Conservation (phyloP, 257 asterid genomes). For the Anisodus acutangulus region DNA sequence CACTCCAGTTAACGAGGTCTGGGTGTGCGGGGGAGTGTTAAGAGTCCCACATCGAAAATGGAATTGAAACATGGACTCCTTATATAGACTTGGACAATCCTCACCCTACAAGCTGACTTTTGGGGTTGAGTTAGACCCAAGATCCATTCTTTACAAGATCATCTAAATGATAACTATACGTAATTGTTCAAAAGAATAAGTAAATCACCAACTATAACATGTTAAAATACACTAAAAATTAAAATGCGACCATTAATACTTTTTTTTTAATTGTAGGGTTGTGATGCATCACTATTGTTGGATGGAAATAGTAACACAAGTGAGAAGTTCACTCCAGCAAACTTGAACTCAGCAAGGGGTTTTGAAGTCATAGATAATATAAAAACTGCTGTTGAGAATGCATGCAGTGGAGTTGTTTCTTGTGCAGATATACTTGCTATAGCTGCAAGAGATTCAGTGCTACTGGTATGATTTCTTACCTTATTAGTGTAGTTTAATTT, state of each 20-base stretch:
- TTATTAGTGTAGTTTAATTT: neutral
- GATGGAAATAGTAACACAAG: slow-evolving; percentile 64
- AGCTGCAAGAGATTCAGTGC: slow-evolving; percentile 74
- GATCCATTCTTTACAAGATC: no score
- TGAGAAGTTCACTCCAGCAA: slow-evolving; percentile 68
- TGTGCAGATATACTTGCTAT: slow-evolving; percentile 77
- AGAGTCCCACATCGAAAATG: no score
- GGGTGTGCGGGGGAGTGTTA: no score
- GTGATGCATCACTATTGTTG: slow-evolving; percentile 77
- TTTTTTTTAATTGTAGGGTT: slow-evolving; percentile 52
- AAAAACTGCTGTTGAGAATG: slow-evolving; percentile 63
- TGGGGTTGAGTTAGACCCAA: no score
- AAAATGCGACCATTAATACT: neutral
- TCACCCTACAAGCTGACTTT: no score
- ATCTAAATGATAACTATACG: no score
- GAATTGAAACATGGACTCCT: no score
- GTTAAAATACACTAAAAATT: neutral
- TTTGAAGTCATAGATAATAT: slow-evolving; percentile 72
- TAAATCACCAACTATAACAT: neutral
- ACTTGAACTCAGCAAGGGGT: slow-evolving; percentile 80
- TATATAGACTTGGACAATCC: no score
- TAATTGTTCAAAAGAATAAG: neutral
- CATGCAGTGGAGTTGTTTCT: slow-evolving; percentile 70
- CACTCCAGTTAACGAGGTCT: no score
- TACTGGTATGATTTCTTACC: slow-evolving; percentile 45